Percentiles rank a stretch among this genome's conserved stretches.
Evolutionary conservation across 2,329 filamentous ascomycete species (phyloP).

Genomic region (Trichoderma gracile): DNA sequence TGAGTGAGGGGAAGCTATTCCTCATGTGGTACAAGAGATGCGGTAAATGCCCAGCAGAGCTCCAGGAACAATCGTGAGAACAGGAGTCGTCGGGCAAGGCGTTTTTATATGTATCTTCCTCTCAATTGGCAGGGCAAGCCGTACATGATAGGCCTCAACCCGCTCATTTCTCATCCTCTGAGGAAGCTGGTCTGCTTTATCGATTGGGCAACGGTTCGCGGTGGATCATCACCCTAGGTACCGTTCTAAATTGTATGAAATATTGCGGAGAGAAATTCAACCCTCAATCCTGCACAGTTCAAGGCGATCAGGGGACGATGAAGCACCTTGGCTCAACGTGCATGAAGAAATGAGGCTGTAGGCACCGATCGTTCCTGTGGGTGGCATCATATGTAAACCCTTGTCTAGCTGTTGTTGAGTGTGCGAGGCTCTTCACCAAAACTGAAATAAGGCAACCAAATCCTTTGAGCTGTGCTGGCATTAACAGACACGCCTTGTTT

Average conservation of each 20-base stretch:
- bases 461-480: not conserved
- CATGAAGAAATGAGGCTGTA: not conserved
- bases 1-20: not conserved
- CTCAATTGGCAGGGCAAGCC: no score
- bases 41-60: not conserved
- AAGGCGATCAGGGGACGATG: not conserved
- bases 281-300: not conserved
- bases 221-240: no score
- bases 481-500: not conserved
- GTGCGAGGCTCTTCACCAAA: not conserved
- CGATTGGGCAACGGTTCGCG: no score
- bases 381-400: not conserved
- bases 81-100: no score
- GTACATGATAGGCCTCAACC: no score
- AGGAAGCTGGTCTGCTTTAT: no score
- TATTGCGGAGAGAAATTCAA: not conserved
- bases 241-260: no score
- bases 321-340: no score
- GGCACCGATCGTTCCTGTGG: not conserved
- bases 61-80: not conserved
- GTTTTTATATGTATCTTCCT: no score
- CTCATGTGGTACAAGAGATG: not conserved
- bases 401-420: not conserved
- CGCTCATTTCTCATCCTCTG: no score
- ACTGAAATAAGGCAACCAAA: not conserved